Evolutionary conservation across 1,284 basidiomycete genomes (phyloP).

Genomic region (Trichosporon inkin): DNA sequence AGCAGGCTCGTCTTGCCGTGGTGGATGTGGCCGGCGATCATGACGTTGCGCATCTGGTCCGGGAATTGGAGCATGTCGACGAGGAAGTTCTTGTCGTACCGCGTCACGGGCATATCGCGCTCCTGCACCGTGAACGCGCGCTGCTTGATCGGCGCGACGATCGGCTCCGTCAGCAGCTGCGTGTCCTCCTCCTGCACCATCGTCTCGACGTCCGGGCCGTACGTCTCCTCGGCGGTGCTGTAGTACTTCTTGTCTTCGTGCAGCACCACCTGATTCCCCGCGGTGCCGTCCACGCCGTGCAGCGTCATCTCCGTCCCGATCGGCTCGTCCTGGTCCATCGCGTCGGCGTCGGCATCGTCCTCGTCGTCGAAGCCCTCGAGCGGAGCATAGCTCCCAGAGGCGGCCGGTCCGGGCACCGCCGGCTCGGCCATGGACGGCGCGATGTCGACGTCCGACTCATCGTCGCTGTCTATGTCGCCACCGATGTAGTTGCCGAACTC

Average conservation of each 20-base stretch:
- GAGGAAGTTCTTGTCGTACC: conserved; percentile 91
- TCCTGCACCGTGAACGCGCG: conserved; percentile 88
- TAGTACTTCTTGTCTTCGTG: conserved; percentile 99
- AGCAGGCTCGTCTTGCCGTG: conserved; percentile 96
- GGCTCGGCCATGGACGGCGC: conserved; percentile 23
- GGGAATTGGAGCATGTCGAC: conserved; percentile 88
- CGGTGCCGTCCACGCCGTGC: conserved; percentile 45
- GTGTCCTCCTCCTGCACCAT: conserved; percentile 98
- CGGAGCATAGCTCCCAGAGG: conserved; percentile 39
- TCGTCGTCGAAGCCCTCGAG: conserved; percentile 49
- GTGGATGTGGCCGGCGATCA: conserved; percentile 90
- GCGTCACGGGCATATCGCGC: conserved; percentile 85
- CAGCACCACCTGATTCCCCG: conserved; percentile 73
- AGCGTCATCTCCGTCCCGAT: conserved; percentile 43
- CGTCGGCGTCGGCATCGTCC: conserved; percentile 40
- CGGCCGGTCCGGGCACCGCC: conserved; percentile 36
- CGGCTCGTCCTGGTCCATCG: conserved; percentile 39
- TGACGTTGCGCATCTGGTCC: conserved; percentile 92
- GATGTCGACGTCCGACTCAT: conserved; percentile 54
- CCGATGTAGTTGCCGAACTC: conserved; percentile 93
- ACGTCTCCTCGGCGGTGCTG: conserved; percentile 84
- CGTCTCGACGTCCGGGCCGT: conserved; percentile 91
- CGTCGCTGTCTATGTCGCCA: conserved; percentile 83
- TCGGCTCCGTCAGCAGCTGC: conserved; percentile 90
- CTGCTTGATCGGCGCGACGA: conserved; percentile 90